Conservation (phyloP, 441 rosid genomes). For the Brassica balearica region DNA sequence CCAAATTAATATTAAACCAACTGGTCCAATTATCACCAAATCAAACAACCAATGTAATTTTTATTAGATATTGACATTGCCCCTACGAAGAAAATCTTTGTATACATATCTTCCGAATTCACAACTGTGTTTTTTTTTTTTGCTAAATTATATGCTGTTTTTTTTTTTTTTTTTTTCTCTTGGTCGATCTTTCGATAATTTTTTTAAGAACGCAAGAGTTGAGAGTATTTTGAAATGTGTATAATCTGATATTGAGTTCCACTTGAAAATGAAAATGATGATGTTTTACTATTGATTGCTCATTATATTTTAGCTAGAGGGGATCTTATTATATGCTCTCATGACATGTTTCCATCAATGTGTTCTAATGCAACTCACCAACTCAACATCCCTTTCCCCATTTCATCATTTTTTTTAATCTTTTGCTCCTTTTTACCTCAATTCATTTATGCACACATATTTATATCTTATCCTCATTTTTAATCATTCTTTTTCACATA, state of each 20-base stretch:
- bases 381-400: constrained; percentile 59
- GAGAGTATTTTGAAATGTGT: constrained; percentile 1
- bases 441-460: constrained; percentile 34
- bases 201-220: background rate
- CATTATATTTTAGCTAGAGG: constrained; percentile 31
- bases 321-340: constrained; percentile 41
- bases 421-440: constrained; percentile 34
- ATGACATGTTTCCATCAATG: constrained; percentile 59
- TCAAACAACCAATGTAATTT: background rate
- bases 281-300: constrained; percentile 40
- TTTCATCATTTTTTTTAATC: constrained; percentile 45
- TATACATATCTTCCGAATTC: background rate
- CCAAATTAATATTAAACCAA: background rate
- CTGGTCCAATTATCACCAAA: background rate
- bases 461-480: constrained; percentile 52
- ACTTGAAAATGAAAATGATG: constrained; percentile 41
- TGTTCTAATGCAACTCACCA: constrained; percentile 63
- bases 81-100: background rate
- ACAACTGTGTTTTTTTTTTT: background rate
- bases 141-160: background rate
- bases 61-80: background rate
- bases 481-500: constrained; percentile 46
- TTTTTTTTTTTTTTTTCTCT: background rate
- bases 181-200: constrained; percentile 6
- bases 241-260: constrained; percentile 31